Base-by-base conservation (phyloP, 176 grass and related monocot genomes). In the Pontederia crassipes region DNA sequence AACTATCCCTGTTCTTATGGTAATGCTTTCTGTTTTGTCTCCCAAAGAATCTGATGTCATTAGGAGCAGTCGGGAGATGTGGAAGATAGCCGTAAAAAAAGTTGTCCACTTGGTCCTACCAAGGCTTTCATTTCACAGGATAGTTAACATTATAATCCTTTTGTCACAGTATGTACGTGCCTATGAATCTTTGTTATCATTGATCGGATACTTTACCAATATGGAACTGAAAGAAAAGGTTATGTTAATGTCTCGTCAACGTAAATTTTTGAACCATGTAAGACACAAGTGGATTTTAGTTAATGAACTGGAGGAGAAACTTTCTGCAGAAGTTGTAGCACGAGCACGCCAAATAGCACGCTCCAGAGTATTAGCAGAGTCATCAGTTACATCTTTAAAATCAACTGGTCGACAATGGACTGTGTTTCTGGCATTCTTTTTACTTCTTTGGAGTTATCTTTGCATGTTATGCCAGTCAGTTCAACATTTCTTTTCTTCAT, bases 31-130 rank as follows among this genome's bases (percentile, higher is more conserved):
- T 40, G 6, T 40, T 40, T 58, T 74, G 66, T 82, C 63, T n/a
- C 66, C 74, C 32, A 76, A 78, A 68, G 77, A 77, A 72, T 68
- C 65, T 17, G 64, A 76, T 46, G 46, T 49, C 52, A 27, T 74
- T 64, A 87, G 77, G 78, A 93, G 65, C 26, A 80, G 88, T 10
- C 72, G 69, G 71, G 88, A 76, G 73, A 78, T 93, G 45, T 93
- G 88, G 88, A 62, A 73, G 56, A 71, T 73, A 28, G 83, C 78
- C 48, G 72, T 64, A 61, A 67, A 62, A 59, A 84, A 78, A 61
- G 12, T 86, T 74, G 65, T 9, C 51, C 67, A 10, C 11, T 57
- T 61, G 52, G 24, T 69, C 6, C 32, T 40, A 3, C 32, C 32
- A 40, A 7, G 32, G 6, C 32, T 40, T 7, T 40, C 32, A 4